Base-by-base conservation (phyloP, 441 rosid species). In the Adansonia madagascariensis region DNA sequence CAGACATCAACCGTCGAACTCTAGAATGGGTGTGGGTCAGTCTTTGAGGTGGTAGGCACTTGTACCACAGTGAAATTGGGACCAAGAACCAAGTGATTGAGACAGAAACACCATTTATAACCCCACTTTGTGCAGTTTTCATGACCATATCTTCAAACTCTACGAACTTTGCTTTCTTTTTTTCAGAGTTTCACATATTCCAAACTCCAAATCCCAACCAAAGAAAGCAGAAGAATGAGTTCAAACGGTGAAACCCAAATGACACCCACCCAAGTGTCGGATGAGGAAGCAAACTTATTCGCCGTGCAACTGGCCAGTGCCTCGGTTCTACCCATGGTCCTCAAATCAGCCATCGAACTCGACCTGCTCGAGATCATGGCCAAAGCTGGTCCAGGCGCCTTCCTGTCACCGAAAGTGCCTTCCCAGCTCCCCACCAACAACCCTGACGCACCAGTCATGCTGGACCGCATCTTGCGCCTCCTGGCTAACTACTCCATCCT, bases 251-350 rank as follows among this genome's bases (percentile, higher is more conserved):
- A 91, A 84, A 88, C 90, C 81, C 97, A 91, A 65, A 76, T 93
- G 84, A 88, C 91, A 2, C 35, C 35, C 35, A 31, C 85, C 53
- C 83, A 83, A 41, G 85, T 88, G 20, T 79, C 86, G 6, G 97
- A 92, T 15, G 92, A 91, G 47, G 97, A 91, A 79, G 91, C 86
- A 0, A 80, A 77, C 74, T 89, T 89, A 39, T 91, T 86, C 64
- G 93, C 96, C 60, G 85, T 91, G 86, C 93, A 90, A 56, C 83
- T 94, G 35, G 82, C 88, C 0, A 86, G 92, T n/a, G 87, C 89
- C 6, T 92, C 94, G 0, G 90, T 90, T 22, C 88, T 92, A 17
- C 94, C 96, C 0, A 92, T 89, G 96, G 91, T 83, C 61, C 89
- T 94, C 22, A 91, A 91, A 79, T 41, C 91, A 1, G 89, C 95